These are phyloP conservation scores for Mallotus repandus DNA, from an alignment of 441 rosid genomes.

Conservation along the genomic window DNA sequence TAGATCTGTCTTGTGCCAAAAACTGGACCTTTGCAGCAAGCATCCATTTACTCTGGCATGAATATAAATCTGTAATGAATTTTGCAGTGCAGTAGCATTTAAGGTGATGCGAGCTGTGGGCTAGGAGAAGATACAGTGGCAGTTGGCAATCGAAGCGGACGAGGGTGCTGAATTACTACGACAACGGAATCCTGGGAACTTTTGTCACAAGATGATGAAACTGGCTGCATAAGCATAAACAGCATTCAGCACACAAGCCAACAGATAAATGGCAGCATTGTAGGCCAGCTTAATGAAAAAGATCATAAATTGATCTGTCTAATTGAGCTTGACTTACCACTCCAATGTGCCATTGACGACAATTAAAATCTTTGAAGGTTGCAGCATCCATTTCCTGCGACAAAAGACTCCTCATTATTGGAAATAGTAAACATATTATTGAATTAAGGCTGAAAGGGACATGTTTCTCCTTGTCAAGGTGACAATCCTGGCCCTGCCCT, in stretches of 20 bases:
- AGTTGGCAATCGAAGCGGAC: conserved; percentile 29
- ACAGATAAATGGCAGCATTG: not conserved
- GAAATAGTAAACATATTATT: not conserved
- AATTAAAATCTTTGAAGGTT: conserved; percentile 57
- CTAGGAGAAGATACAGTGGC: conserved; percentile 2
- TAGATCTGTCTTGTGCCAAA: conserved; percentile 8
- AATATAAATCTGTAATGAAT: conserved; percentile 6
- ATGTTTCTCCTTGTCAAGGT: not conserved
- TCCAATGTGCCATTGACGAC: conserved; percentile 83
- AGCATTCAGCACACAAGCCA: conserved; percentile 10
- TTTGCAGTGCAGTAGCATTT: not conserved
- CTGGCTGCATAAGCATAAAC: conserved; percentile 49
- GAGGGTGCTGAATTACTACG: conserved; percentile 82
- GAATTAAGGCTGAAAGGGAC: not conserved
- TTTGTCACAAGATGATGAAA: conserved; percentile 36
- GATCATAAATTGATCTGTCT: too few species aligned
- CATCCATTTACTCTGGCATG: not conserved
- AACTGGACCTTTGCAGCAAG: not conserved
- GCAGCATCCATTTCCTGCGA: conserved; percentile 87
- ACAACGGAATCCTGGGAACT: conserved; percentile 54
- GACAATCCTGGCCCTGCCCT: too few species aligned
- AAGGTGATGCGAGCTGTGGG: conserved; percentile 21
- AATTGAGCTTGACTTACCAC: conserved; percentile 49
- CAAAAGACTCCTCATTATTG: conserved; percentile 1
- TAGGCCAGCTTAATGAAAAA: not conserved